phyloP scores from a whole-genome alignment of 345 rosid genomes.

The Hypericum perforatum region DNA sequence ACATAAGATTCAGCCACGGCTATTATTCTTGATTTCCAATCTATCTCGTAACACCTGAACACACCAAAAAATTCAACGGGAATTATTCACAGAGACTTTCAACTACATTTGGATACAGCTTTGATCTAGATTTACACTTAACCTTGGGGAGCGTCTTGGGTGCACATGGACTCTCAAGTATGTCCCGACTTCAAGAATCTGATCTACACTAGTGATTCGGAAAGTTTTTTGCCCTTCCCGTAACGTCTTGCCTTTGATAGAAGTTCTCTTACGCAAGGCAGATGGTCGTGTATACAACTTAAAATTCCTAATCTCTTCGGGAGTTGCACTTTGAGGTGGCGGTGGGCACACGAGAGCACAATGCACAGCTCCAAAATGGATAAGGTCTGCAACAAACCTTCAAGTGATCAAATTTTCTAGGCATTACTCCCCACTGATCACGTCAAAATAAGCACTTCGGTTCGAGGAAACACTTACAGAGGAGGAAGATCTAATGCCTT shows the following conservation, averaged over 20 bases:
- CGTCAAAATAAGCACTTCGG: background rate
- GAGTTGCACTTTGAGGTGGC: conserved; percentile 76
- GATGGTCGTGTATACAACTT: conserved; percentile 58
- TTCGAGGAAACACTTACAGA: conserved; percentile 40
- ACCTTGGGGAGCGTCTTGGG: conserved; percentile 94
- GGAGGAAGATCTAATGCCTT: conserved; percentile 69
- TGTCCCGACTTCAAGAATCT: conserved; percentile 70
- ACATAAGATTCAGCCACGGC: conserved; percentile 65
- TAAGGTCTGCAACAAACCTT: conserved; percentile 97
- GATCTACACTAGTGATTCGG: conserved; percentile 47
- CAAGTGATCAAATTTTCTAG: conserved; percentile 39
- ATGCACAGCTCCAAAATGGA: conserved; percentile 83
- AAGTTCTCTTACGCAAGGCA: conserved; percentile 49
- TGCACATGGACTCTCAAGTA: conserved; percentile 85
- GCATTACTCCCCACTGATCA: conserved; percentile 19
- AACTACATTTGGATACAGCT: background rate
- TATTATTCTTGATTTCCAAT: conserved; percentile 74
- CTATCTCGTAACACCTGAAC: conserved; percentile 77
- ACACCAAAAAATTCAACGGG: conserved; percentile 1
- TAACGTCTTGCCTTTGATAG: conserved; percentile 74
- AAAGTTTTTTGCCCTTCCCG: conserved; percentile 90
- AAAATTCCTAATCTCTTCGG: conserved; percentile 51
- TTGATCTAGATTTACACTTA: background rate
- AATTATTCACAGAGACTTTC: background rate
- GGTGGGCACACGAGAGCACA: conserved; percentile 88